phyloP scores from a whole-genome alignment of 202 grass and related monocot genomes.

The Elaeis oleifera region DNA sequence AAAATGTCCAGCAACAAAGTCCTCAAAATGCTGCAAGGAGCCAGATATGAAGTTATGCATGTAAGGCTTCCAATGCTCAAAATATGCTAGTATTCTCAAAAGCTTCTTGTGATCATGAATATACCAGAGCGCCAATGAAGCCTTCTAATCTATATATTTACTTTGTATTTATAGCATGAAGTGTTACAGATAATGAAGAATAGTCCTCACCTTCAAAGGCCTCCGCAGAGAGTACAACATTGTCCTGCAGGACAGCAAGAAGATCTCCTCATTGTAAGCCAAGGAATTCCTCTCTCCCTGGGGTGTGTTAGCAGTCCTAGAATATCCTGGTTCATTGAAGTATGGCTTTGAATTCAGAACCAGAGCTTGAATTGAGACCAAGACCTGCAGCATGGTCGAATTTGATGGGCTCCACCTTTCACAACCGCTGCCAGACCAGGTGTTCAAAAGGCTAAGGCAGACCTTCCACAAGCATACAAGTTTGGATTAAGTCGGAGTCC shows the following conservation, averaged over 20 bases:
- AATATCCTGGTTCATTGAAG: constrained; percentile 57
- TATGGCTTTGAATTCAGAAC: constrained; percentile 65
- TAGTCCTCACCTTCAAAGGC: constrained; percentile 40
- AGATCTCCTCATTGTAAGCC: constrained; percentile 39
- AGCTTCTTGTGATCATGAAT: no score
- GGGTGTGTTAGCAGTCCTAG: constrained; percentile 10
- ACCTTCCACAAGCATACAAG: constrained; percentile 47
- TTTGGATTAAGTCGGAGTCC: constrained; percentile 63
- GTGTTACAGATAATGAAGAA: not conserved
- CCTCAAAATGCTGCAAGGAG: constrained; percentile 65
- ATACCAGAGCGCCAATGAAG: no score
- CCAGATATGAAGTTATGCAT: not conserved
- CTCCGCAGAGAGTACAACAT: constrained; percentile 55
- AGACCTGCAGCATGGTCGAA: constrained; percentile 67
- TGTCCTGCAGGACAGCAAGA: constrained; percentile 48
- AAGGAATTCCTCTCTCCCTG: constrained; percentile 21
- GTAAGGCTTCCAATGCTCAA: no score
- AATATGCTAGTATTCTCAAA: no score
- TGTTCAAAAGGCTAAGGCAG: constrained; percentile 67
- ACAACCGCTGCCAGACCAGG: constrained; percentile 48
- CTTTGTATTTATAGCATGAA: no score
- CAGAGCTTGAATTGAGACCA: constrained; percentile 73
- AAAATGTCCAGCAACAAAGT: constrained; percentile 74
- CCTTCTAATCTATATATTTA: no score
- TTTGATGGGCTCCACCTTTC: constrained; percentile 52